Evolutionary conservation across 2,329 filamentous ascomycete genomes (phyloP), one percentile per base, ranked within the genome.

Genomic region (Sclerotiophoma versabilis): DNA sequence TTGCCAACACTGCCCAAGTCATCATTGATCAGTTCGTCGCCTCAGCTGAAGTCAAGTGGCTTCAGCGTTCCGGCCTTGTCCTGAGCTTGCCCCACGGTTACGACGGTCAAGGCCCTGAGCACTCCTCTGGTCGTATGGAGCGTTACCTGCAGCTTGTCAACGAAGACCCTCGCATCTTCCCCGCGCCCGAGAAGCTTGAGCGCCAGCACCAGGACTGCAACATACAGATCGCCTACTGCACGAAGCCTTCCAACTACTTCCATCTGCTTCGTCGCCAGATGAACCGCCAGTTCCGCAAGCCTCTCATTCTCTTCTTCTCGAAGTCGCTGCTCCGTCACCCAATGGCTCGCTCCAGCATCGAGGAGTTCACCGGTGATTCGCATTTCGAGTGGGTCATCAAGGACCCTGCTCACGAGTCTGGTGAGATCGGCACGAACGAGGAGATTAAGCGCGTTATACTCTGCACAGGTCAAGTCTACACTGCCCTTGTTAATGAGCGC

Each of bases 181-280:
- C 95, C 47, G 83, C 87, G 1, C 82, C 85, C 26, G 92, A 96
- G 64, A 97, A 95, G 83, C 86, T 98, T 57, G 88, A 96, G 49
- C 92, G 95, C 66, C 95, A 98, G 79, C 95, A 99, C 82, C 95
- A 99, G 81, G 95, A 99, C 80, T 96, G 92, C 84, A 99, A 99
- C 82, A 96, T 99, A 87, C 95, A 99, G 81, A 90, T 99, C 75
- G 92, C 88, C 50, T 96, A 95, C 83, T 93, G 96, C 87, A 99
- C 95, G n/a, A 91, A 89, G 39, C 95, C 95, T 23, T 85, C 93
- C 63, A 99, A 99, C 79, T 78, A 96, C 75, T 99, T 99, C 88
- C 95, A 99, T 79, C 88, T 95, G 65, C 85, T 99, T 61, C 90
- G 95, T 75, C 87, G 95, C 78, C 95, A 99, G 81, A 96, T 99